These are phyloP conservation scores for Podospora appendiculata DNA, from an alignment of 495 filamentous ascomycete species.

Conservation along the genomic window DNA sequence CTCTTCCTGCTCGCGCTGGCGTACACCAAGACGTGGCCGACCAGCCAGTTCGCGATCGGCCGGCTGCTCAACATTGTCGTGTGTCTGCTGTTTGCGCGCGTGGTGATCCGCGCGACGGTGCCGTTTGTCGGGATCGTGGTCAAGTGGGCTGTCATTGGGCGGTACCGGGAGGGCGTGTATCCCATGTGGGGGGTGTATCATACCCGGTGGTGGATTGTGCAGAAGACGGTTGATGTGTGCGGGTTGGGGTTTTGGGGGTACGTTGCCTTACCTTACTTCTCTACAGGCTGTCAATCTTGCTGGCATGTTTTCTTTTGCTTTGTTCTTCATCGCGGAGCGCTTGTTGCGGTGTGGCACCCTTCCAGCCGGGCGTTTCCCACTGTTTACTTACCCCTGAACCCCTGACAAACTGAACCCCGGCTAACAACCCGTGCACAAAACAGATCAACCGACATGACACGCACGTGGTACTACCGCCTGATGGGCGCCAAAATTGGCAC, in stretches of 20 bases:
- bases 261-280: too few relatives aligned
- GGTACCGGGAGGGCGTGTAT: conserved; percentile 33
- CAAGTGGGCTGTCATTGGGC: conserved; percentile 40
- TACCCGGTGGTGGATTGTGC: conserved; percentile 41
- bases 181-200: conserved; percentile 44
- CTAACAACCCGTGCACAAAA: too few relatives aligned
- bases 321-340: too few relatives aligned
- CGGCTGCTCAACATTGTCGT: conserved; percentile 28
- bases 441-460: conserved; percentile 15
- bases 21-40: conserved; percentile 14
- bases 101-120: conserved; percentile 14
- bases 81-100: conserved; percentile 22
- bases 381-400: too few relatives aligned
- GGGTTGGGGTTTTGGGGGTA: conserved; percentile 30
- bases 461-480: conserved; percentile 31
- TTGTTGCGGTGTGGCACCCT: too few relatives aligned
- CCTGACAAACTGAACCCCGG: too few relatives aligned
- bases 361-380: too few relatives aligned
- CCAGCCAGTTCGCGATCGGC: conserved; percentile 17
- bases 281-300: too few relatives aligned
- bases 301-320: too few relatives aligned
- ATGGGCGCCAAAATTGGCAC: conserved; percentile 36
- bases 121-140: conserved; percentile 30
- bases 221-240: conserved; percentile 32
- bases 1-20: conserved; percentile 27